Conservation (phyloP, 2,329 filamentous ascomycete genomes). For the Xylariaceae sp. region DNA sequence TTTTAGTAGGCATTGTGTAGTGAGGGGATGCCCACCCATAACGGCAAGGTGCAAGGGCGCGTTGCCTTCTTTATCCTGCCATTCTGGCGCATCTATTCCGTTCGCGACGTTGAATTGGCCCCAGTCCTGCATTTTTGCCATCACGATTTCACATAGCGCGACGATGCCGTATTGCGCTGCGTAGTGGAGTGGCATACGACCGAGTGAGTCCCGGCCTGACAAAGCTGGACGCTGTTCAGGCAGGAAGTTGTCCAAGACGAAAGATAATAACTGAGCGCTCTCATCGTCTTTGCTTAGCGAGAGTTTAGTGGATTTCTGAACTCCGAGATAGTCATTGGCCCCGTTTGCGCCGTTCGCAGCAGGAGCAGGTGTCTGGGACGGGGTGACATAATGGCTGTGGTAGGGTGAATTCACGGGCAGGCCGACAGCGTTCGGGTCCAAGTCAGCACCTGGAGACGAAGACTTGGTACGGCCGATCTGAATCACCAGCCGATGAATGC, state of each 20-base stretch:
- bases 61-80: slow-evolving; percentile 90
- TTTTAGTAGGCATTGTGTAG: slow-evolving; percentile 73
- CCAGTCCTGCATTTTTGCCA: slow-evolving; percentile 86
- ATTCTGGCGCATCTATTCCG: slow-evolving; percentile 79
- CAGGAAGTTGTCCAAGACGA: slow-evolving; percentile 61
- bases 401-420: slow-evolving; percentile 49
- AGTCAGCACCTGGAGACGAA: slow-evolving; percentile 39
- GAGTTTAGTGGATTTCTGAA: no score
- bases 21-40: slow-evolving; percentile 81
- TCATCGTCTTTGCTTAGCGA: slow-evolving; percentile 68
- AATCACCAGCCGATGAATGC: slow-evolving; percentile 86
- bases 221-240: slow-evolving; percentile 64
- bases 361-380: slow-evolving; percentile 58
- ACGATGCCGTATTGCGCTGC: slow-evolving; percentile 93
- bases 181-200: slow-evolving; percentile 83
- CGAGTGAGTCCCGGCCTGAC: slow-evolving; percentile 67
- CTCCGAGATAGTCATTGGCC: slow-evolving; percentile 62
- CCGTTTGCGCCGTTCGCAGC: slow-evolving; percentile 48
- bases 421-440: slow-evolving; percentile 45
- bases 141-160: slow-evolving; percentile 80
- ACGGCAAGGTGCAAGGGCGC: slow-evolving; percentile 89
- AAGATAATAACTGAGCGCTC: slow-evolving; percentile 61
- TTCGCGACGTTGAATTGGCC: slow-evolving; percentile 75
- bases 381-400: slow-evolving; percentile 69
- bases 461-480: slow-evolving; percentile 75